Evolutionary conservation across 2,329 filamentous ascomycete genomes (phyloP), one percentile per base, ranked within the genome.

Genomic region (Paraphaeosphaeria sporulosa): DNA sequence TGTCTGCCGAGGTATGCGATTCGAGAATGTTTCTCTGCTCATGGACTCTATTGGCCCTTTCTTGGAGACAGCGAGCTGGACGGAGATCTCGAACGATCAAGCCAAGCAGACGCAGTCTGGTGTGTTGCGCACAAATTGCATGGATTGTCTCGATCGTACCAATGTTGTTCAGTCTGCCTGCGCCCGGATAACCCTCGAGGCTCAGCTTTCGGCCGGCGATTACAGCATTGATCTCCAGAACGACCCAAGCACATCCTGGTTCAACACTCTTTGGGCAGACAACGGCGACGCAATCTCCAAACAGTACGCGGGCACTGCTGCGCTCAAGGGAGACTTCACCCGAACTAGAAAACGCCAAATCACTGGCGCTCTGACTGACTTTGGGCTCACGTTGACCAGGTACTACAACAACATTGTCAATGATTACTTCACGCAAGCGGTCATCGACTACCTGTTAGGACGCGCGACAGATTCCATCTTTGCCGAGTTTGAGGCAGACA

Each of bases 121-220:
- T 1, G 87, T 96, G 7, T 76, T 98, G n/a, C 86, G 95, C 58
- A 97, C 93, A 1, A 99, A 99, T 73, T 99, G 95, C 77, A 98
- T 99, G 95, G 95, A 99, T 73, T 99, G 95, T 69, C 82, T 99
- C 10, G 95, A 99, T 75, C 88, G 95, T 23, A 99, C 95, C 1
- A 98, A 98, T 68, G 94, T 99, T 23, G 93, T 94, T 43, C 94
- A 98, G 78, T 96, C 92, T 72, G 95, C 93, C 0, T 94, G 94
- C 74, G 95, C 87, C 5, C 91, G 93, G 71, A 88, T 90, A 71
- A 91, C 92, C 65, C 83, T 99, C 2, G 93, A 97, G 66, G 76
- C 85, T 34, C 93, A 97, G 72, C 83, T 99, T 1, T 89, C 87
- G 59, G 83, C 86, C 21, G 88, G 96, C 63, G 91, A 90, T 0